Evolutionary conservation across 306 rosid genomes (phyloP), one percentile per base, ranked within the genome.

Genomic region (Prunus fruticosa): DNA sequence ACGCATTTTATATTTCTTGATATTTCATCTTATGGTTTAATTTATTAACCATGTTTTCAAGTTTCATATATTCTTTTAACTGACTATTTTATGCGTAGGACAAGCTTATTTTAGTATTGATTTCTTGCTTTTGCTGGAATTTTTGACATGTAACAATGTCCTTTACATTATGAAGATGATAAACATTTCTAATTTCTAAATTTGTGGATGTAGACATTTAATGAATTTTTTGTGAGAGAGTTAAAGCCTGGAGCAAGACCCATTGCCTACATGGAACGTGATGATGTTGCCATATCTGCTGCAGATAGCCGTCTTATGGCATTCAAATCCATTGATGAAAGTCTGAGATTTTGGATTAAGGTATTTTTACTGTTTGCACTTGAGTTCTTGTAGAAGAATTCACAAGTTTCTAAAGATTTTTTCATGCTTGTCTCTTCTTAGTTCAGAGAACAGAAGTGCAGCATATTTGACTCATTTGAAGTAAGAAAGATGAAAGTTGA

Each of bases 291-390:
- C 51, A 87, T 89, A 60, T 90, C 95, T 80, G 97, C 91, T 60
- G 97, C 97, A 73, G 98, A 95, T 85, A 77, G 97, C 83, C 97
- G 98, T 82, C 86, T 95, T 41, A 92, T 74, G 81, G 97, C 98
- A 53, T 95, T 95, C 80, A 86, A 83, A 73, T 82, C 97, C 64
- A 78, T 84, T 78, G 92, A 89, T 76, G 97, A 92, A 45, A 80
- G 96, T 84, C 76, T 78, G 77, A 87, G 98, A 84, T 89, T 92
- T 83, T 95, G 98, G 97, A 88, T 95, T n/a, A 95, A 95, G 98
- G 98, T 95, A 71, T 71, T 79, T 58, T 51, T 57, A 43, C 71
- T n/a, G 49, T 69, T 64, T 47, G 65, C 62, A 30, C 49, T 2
- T 20, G 47, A 15, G 41, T 73, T 64, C 51, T 38, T 23, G 23